A percentile compares a stretch with the other conserved stretches of the same genome.
phyloP scores from a whole-genome alignment of 2,329 filamentous ascomycete species.

The Talaromyces atroroseus region DNA sequence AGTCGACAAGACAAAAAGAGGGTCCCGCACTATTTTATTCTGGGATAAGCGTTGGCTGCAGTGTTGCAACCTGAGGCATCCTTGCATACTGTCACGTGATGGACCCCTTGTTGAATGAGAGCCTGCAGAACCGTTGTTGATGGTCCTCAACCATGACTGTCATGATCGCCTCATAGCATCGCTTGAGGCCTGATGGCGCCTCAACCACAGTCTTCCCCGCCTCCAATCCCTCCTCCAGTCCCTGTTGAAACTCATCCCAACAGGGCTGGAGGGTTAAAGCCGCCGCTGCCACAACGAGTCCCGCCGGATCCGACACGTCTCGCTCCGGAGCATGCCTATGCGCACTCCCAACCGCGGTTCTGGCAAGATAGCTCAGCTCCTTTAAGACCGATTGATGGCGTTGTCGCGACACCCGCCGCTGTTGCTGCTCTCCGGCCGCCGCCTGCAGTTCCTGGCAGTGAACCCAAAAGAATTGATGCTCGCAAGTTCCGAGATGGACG shows the following conservation, averaged over 20 bases:
- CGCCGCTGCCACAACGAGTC: constrained; percentile 31
- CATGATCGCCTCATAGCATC: constrained; percentile 11
- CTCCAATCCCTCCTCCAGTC: constrained; percentile 39
- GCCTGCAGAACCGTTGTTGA: not conserved
- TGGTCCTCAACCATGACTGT: not conserved
- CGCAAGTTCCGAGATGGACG: constrained; percentile 54
- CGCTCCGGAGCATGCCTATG: constrained; percentile 74
- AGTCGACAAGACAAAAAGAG: no score
- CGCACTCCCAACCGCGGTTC: constrained; percentile 55
- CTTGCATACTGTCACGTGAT: not conserved
- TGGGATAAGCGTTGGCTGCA: not conserved
- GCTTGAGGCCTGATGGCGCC: constrained; percentile 15
- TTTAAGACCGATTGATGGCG: constrained; percentile 31
- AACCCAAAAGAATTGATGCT: constrained; percentile 35
- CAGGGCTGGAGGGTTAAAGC: constrained; percentile 32
- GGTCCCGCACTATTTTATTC: not conserved
- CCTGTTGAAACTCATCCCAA: constrained; percentile 45
- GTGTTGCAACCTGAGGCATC: no score
- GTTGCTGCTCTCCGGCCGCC: constrained; percentile 39
- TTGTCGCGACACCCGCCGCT: constrained; percentile 35
- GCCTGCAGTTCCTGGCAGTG: constrained; percentile 34
- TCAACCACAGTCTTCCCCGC: constrained; percentile 27
- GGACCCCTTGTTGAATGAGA: not conserved
- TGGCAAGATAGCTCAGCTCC: constrained; percentile 38
- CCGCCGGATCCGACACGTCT: constrained; percentile 62